Base-by-base conservation (phyloP, 1,284 basidiomycete genomes). In the Phlebopus sp. region DNA sequence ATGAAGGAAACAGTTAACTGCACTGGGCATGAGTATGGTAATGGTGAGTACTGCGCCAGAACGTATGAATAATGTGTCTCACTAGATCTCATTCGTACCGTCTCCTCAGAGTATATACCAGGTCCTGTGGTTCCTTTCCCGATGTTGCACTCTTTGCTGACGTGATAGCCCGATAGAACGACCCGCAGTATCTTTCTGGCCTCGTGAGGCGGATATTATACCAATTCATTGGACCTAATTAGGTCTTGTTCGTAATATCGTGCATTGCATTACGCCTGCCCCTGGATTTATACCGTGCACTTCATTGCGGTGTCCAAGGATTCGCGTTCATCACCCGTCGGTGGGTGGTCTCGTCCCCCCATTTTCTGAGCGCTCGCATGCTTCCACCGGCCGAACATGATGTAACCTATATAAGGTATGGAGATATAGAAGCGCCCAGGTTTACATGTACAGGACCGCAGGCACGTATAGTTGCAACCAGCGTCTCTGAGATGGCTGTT, bases 151-250 rank as follows among this genome's bases (percentile, higher is more conserved):
- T n/a, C 11, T 17, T 29, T 38, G 49, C 59, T 54, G 37, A 58
- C 17, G 8, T 34, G 31, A 4, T 35, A 67, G 63, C 63, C 3
- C 70, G 71, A 37, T 76, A 94, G 77, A 92, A 95, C 65, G 84
- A 92, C 59, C 95, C 95, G 0, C 82, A 92, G 42, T 86, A 93
- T 59, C 75, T 98, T 23, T 92, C 90, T 0, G 90, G 92, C 0
- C 74, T 97, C 5, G 91, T 97, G 10, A 76, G 92, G 52, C 76
- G 87, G 44, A 82, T 97, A 56, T 62, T 97, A 56, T 97, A 95
- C 68, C 95, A 98, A 64, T 89, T 96, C 52, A 83, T 95, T 57
- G 93, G 92, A 3, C 90, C 92, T 1, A 92, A 91, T 63, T 91
- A 42, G 40, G 3, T 14, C 11, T 14, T n/a, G 5, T 13, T 32